Evolutionary conservation across 2,329 filamentous ascomycete species (phyloP).

Genomic region (Neonectria faginata): DNA sequence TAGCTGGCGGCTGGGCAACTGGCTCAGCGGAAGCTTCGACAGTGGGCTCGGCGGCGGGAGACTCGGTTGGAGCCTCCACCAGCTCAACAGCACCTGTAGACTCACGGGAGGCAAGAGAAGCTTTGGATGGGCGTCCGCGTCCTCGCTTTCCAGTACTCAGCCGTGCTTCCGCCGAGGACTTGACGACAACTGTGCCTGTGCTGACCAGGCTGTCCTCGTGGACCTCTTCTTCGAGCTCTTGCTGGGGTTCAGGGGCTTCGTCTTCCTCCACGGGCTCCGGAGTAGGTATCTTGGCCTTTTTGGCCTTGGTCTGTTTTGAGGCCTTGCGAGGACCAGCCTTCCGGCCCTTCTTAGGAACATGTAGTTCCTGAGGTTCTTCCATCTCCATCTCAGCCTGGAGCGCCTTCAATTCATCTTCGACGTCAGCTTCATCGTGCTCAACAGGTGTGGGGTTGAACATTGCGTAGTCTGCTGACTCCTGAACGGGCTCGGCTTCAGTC

Average conservation of each 20-base stretch:
- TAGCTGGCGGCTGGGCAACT: conserved; percentile 36
- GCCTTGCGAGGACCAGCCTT: conserved; percentile 64
- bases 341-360: conserved; percentile 66
- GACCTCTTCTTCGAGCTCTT: conserved; percentile 33
- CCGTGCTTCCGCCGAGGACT: conserved; percentile 46
- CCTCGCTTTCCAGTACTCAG: conserved; percentile 41
- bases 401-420: conserved; percentile 64
- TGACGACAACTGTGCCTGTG: conserved; percentile 57
- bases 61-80: conserved; percentile 34
- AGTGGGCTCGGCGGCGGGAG: conserved; percentile 12
- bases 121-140: conserved; percentile 48
- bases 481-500: conserved; percentile 41
- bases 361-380: conserved; percentile 53
- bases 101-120: conserved; percentile 46
- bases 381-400: conserved; percentile 63
- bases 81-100: conserved; percentile 43
- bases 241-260: conserved; percentile 25
- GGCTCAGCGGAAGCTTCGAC: conserved; percentile 7
- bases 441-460: conserved; percentile 65
- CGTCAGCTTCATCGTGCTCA: conserved; percentile 59
- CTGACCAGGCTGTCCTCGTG: conserved; percentile 56
- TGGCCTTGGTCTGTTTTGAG: conserved; percentile 63
- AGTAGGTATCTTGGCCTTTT: conserved; percentile 55
- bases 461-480: conserved; percentile 56
- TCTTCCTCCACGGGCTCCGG: conserved; percentile 42